Base-by-base conservation (phyloP, 139 green algal genomes). In the Chlorella sp. region DNA sequence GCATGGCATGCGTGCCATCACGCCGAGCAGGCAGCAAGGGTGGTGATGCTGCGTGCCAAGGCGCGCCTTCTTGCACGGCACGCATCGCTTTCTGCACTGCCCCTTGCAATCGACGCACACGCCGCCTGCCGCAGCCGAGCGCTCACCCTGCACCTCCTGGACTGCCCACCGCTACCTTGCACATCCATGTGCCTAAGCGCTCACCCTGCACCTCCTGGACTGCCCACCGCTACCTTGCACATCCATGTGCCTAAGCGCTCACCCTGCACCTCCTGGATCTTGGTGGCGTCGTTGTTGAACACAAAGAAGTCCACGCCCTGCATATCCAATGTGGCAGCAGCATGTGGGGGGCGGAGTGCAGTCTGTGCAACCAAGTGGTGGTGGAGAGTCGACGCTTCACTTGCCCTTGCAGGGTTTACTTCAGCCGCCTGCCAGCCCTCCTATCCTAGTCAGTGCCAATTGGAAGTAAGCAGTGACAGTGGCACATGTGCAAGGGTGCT, bases 191-290 rank as follows among this genome's bases (percentile, higher is more conserved):
- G n/a, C 22, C 65, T 16, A 38, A 9, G 8, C 65, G 8, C 65
- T 73, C n/a, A 73, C 60, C 60, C 60, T 68, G 14, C 64, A 72
- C 32, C 64, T 72, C 64, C 64, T 40, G 32, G n/a, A 40, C 32
- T 36, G 56, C 56, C 56, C 56, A 20, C 56, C 13, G 9, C 6
- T n/a, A 65, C 56, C 60, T 68, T 68, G 60, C 20, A 24, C 56
- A 30, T 19, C 9, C 13, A 30, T 5, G 8, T 28, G 28, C 30
- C 41, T 9, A 60, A 14, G 0, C 40, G 19, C 76, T 82, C 76
- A 82, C 77, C 79, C 80, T 85, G 67, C 67, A 85, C 68, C 80
- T 85, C 80, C 67, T 43, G 38, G 48, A 85, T 85, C 48, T 72
- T 58, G 34, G 80, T 85, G 62, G 48, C 67, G 26, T 85, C 67